Base-by-base conservation (phyloP, 2,329 filamentous ascomycete genomes). In the Hypoxylon rubiginosum region DNA sequence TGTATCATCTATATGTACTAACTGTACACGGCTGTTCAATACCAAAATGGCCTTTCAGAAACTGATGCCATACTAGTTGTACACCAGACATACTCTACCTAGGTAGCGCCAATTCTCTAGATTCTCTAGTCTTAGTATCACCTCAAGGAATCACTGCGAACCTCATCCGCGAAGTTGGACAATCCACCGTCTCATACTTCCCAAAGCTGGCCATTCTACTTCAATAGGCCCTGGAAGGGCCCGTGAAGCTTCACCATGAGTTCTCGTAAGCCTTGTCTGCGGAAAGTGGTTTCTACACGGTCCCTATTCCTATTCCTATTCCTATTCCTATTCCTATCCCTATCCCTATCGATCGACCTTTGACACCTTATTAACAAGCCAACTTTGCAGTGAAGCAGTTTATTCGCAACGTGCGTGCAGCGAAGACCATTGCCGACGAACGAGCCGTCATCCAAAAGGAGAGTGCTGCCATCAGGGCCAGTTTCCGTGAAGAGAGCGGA, bases 371-470 rank as follows among this genome's bases (percentile, higher is more conserved):
- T 19, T 52, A 30, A 46, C 43, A 55, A 17, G 48, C 51, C 57
- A 26, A 51, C 62, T 62, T 60, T 71, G 64, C 78, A 98, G 96
- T 99, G 80, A 99, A 99, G 85, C 96, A 98, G 84, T 99, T 99
- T 83, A 99, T 99, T 82, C 94, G 96, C 79, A 98, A 97, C 83
- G 96, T 99, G 79, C 93, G 96, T 79, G 95, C 96, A 67, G 94
- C 96, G 66, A 99, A 99, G 85, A 99, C 96, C 36, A 97, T 99
- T 78, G 97, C 97, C 79, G 96, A 99, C 82, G 96, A 99, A 84
- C 90, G 96, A 78, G 95, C 96, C 56, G 96, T 99, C 61, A 97
- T 99, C 70, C 96, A 98, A 77, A 99, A 99, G 82, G 96, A 99
- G 84, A 99, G 96, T 82, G 96, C 96, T 64, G 93, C 95, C 51